Conservation (phyloP, 345 rosid species). For the Eucalyptus cloeziana region DNA sequence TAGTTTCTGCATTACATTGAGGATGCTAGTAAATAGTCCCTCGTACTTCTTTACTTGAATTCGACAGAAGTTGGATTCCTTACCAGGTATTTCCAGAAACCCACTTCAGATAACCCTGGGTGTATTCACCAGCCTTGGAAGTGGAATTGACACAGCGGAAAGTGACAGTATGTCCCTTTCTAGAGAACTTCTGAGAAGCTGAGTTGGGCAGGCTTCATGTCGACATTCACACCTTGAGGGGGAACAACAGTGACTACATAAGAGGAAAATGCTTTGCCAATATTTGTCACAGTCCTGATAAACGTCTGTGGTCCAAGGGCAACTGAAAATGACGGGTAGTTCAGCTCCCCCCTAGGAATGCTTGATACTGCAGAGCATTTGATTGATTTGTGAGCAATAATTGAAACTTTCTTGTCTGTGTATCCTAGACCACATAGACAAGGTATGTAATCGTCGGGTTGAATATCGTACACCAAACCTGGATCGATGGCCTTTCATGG, state of each 20-base stretch:
- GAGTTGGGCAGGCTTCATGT: constrained; percentile 16
- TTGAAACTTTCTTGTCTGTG: background rate
- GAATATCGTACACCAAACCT: constrained; percentile 34
- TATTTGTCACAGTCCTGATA: constrained; percentile 38
- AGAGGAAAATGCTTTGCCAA: constrained; percentile 14
- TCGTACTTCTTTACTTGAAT: constrained; percentile 4
- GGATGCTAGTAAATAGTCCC: too few relatives aligned
- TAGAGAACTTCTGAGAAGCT: constrained; percentile 20
- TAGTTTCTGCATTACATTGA: too few relatives aligned
- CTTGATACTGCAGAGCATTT: background rate
- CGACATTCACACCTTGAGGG: constrained; percentile 26
- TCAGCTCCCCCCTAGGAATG: constrained; percentile 18
- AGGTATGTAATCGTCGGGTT: constrained; percentile 1
- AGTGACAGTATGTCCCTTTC: constrained; percentile 25
- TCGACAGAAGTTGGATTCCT: constrained; percentile 23
- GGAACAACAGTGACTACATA: constrained; percentile 3
- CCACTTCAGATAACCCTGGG: constrained; percentile 31
- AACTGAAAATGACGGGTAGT: constrained; percentile 44
- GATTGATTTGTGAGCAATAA: background rate
- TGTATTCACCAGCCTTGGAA: background rate
- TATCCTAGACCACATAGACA: background rate
- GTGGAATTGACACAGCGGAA: background rate
- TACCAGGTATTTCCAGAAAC: constrained; percentile 9
- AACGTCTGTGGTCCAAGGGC: constrained; percentile 26
- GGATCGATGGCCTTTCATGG: constrained; percentile 38